Base-by-base conservation (phyloP, 768 basidiomycete species). In the Chalciporus sphaerocephalus region DNA sequence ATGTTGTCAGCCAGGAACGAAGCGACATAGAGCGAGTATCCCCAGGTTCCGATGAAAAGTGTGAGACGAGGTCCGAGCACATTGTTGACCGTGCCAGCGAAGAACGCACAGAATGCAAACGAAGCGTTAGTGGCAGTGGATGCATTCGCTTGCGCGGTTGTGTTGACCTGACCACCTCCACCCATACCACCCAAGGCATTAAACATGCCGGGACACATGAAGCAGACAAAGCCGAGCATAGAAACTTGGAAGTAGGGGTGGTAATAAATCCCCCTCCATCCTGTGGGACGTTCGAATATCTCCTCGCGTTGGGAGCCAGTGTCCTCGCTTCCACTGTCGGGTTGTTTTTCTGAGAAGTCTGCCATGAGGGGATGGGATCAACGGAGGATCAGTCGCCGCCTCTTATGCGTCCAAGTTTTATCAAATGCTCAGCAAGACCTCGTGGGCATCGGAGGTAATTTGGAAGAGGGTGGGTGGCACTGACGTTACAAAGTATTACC, bases 141-240 rank as follows among this genome's bases (percentile, higher is more conserved):
- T 2, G 85, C 75, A 54, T 91, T 87, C 15, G 86, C 80, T 57
- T 75, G 78, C 11, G 81, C 85, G 4, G 69, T 72, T 11, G 78
- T 58, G 55, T 86, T 80, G 33, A 87, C 60, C 65, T 85, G 83
- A 4, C 90, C 90, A 37, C 85, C 87, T 36, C 75, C 87, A 4
- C 90, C 90, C 43, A 93, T 72, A 18, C 90, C 87, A 49, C 79
- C 85, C 51, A 90, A 66, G 3, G 87, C 81, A 57, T 91, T 91
- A 68, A 88, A 91, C 45, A 89, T 74, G 44, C 87, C 87, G 62
- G 67, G 67, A 42, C 69, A 52, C 80, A 82, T 79, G 60, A 81
- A 81, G 50, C 64, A 64, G 38, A 87, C 79, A 38, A 89, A 74
- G 38, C 85, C 87, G 36, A 88, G 72, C 72, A 89, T 72, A 21